Evolutionary conservation across 108 stramenopile genomes (phyloP).

Genomic region (Fistulifera pelliculosa): DNA sequence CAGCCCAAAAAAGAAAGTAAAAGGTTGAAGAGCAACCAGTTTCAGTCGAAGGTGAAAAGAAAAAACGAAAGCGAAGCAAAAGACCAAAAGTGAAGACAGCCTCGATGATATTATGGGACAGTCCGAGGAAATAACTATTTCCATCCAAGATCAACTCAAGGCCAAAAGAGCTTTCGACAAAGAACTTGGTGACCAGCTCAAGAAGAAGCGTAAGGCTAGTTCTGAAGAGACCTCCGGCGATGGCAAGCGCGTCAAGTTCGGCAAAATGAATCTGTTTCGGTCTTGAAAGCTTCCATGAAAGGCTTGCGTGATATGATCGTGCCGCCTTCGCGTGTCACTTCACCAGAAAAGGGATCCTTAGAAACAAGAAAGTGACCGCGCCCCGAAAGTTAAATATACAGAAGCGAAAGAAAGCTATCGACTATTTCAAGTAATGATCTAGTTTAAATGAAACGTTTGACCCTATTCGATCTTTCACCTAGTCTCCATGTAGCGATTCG

Average conservation of each 20-base stretch:
- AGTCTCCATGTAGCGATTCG: no score
- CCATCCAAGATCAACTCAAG: conserved; percentile 35
- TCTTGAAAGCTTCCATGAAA: conserved; percentile 80
- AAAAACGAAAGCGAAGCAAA: conserved; percentile 10
- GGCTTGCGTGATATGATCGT: conserved; percentile 44
- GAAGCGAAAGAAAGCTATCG: conserved; percentile 27
- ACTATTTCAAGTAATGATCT: conserved; percentile 17
- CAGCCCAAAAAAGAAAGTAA: neutral
- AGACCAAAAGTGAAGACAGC: conserved; percentile 10
- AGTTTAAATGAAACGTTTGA: no score
- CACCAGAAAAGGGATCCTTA: conserved; percentile 72
- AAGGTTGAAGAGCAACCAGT: neutral
- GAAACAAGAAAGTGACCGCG: conserved; percentile 19
- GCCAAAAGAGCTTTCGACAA: conserved; percentile 24
- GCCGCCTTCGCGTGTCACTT: conserved; percentile 25
- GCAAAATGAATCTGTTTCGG: conserved; percentile 49
- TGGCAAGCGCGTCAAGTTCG: conserved; percentile 54
- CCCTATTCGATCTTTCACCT: no score
- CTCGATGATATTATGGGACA: conserved; percentile 12
- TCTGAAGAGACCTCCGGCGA: conserved; percentile 11
- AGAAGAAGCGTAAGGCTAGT: conserved; percentile 5
- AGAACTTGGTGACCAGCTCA: conserved; percentile 20
- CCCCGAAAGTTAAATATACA: neutral
- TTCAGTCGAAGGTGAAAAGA: conserved; percentile 2
- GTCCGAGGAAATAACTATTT: conserved; percentile 31